These are phyloP conservation scores for Syzygium jambos DNA, from an alignment of 345 rosid genomes.

Conservation along the genomic window DNA sequence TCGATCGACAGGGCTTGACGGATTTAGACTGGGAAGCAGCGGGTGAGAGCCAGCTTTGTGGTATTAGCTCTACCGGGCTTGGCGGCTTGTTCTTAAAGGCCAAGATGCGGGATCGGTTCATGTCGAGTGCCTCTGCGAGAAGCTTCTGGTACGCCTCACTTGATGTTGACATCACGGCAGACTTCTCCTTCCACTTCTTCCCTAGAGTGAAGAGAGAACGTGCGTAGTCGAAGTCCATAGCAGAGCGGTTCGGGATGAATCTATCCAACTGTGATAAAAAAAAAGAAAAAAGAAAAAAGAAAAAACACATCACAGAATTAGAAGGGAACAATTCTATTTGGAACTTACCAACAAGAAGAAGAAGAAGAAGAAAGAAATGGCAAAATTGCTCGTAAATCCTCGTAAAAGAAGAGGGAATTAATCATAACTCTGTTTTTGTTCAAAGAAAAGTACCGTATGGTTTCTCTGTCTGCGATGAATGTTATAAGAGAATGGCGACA, in stretches of 20 bases:
- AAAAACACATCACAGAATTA: neutral
- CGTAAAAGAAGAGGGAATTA: too few species aligned
- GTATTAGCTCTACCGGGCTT: conserved; percentile 12
- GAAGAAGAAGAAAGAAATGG: too few species aligned
- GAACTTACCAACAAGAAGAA: too few species aligned
- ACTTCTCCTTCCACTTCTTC: conserved; percentile 34
- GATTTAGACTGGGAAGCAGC: conserved; percentile 5
- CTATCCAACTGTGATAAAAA: conserved; percentile 26
- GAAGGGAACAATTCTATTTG: neutral
- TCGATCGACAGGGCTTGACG: conserved; percentile 18
- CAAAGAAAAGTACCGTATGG: too few species aligned
- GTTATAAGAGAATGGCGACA: too few species aligned
- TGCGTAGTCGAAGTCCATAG: conserved; percentile 33
- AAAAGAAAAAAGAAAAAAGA: too few species aligned
- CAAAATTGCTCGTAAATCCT: too few species aligned
- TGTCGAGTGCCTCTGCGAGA: conserved; percentile 50
- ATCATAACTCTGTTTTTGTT: too few species aligned
- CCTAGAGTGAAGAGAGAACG: conserved; percentile 31
- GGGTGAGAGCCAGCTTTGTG: conserved; percentile 1
- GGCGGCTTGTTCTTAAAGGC: conserved; percentile 72
- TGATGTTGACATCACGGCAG: conserved; percentile 34
- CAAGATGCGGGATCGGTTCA: conserved; percentile 56
- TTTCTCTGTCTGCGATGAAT: too few species aligned
- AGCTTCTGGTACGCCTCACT: conserved; percentile 55
- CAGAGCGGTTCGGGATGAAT: conserved; percentile 38